phyloP scores from a whole-genome alignment of 2,329 filamentous ascomycete genomes.

The Phoma sp. region DNA sequence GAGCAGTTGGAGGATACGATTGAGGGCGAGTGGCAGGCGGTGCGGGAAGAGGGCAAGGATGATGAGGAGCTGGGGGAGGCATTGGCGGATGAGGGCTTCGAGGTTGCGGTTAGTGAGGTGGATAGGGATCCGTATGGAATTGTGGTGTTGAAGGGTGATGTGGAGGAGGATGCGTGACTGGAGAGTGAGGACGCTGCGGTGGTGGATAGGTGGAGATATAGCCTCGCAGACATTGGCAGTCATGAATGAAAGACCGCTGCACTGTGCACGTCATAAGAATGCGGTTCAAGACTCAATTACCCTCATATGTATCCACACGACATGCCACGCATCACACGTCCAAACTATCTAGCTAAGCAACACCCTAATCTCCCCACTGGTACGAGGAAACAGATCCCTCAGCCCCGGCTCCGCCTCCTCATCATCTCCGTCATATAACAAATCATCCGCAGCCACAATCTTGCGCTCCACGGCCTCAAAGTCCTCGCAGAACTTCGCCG shows the following conservation, averaged over 20 bases:
- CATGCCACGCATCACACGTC: background rate
- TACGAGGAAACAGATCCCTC: conserved; percentile 67
- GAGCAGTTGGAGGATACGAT: conserved; percentile 68
- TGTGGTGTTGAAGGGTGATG: conserved; percentile 39
- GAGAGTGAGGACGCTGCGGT: background rate
- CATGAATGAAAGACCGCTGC: too few species aligned
- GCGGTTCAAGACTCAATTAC: too few species aligned
- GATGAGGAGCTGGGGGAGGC: conserved; percentile 54
- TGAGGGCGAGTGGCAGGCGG: conserved; percentile 59
- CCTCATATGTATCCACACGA: too few species aligned
- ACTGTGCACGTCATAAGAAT: too few species aligned
- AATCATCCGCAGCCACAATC: conserved; percentile 65
- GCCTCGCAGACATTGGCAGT: too few species aligned
- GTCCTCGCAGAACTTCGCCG: conserved; percentile 81
- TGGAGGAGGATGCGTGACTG: conserved; percentile 13
- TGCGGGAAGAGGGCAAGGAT: conserved; percentile 54
- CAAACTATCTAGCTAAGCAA: conserved; percentile 59
- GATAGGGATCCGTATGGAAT: conserved; percentile 92
- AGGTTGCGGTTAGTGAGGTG: conserved; percentile 75
- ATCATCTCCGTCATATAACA: conserved; percentile 46
- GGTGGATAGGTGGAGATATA: background rate
- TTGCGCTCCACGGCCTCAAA: conserved; percentile 75
- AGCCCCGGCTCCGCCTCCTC: conserved; percentile 50
- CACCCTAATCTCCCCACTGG: conserved; percentile 68
- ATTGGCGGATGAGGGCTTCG: conserved; percentile 60